Evolutionary conservation across 208 protist species (phyloP).

Genomic region (Acanthamoeba healyi): DNA sequence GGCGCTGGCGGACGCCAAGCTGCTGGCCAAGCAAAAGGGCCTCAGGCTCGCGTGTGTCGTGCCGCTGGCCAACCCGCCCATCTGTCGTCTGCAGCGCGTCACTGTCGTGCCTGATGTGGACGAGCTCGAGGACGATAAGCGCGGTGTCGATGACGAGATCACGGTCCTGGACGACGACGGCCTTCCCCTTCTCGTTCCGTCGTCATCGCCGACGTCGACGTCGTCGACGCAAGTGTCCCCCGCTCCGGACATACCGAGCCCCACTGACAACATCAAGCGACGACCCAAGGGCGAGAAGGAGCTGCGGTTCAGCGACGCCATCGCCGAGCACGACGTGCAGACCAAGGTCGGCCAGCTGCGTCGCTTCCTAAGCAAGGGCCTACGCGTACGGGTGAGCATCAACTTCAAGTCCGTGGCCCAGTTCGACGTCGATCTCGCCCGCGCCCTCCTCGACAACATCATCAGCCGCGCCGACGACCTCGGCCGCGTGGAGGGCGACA

Average conservation of each 20-base stretch:
- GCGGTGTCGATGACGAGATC: neutral
- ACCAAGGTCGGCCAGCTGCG: neutral
- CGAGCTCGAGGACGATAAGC: neutral
- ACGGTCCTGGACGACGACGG: neutral
- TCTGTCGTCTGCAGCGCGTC: too few relatives aligned
- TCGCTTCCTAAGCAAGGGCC: neutral
- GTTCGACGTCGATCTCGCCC: neutral
- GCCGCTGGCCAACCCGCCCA: too few relatives aligned
- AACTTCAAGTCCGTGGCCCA: neutral
- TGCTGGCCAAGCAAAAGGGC: constrained; percentile 17
- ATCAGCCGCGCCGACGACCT: neutral
- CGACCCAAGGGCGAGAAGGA: neutral
- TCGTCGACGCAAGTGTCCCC: neutral
- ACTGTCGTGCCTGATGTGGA: too few relatives aligned
- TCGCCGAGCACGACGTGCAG: constrained; percentile 42
- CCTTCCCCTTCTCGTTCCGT: neutral
- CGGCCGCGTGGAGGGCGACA: neutral
- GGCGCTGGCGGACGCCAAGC: neutral
- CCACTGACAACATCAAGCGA: neutral
- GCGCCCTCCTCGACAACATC: constrained; percentile 25
- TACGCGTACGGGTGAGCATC: neutral
- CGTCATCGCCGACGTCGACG: neutral
- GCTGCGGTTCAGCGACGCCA: neutral
- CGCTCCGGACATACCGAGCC: neutral
- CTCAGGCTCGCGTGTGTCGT: neutral